A percentile compares a stretch with the other conserved stretches of the same genome.
Evolutionary conservation across 345 rosid genomes (phyloP).

Genomic region (sweet orange (Citrus sinensis)): DVS_A1.0 CM039163.1:4912001-4912500

Average conservation of each 20-base stretch:
- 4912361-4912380: neutral
- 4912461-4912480: neutral
- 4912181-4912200: slow-evolving; percentile 19
- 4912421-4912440: neutral
- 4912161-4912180: slow-evolving; percentile 27
- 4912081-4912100: neutral
- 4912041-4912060: slow-evolving; percentile 23
- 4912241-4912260: slow-evolving; percentile 22
- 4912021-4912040: slow-evolving; percentile 16
- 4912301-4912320: neutral
- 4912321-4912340: neutral
- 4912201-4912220: neutral
- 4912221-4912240: slow-evolving; percentile 9
- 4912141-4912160: slow-evolving; percentile 22
- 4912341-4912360: neutral
- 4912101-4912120: slow-evolving; percentile 14
- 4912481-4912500: neutral
- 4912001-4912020: slow-evolving; percentile 12
- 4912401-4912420: neutral
- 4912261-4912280: slow-evolving; percentile 31
- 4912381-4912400: neutral
- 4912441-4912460: neutral
- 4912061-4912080: slow-evolving; percentile 8
- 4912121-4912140: slow-evolving; percentile 1
- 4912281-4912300: neutral